phyloP scores from a whole-genome alignment of 2,329 filamentous ascomycete species.

The Clarireedia hainanense region DNA sequence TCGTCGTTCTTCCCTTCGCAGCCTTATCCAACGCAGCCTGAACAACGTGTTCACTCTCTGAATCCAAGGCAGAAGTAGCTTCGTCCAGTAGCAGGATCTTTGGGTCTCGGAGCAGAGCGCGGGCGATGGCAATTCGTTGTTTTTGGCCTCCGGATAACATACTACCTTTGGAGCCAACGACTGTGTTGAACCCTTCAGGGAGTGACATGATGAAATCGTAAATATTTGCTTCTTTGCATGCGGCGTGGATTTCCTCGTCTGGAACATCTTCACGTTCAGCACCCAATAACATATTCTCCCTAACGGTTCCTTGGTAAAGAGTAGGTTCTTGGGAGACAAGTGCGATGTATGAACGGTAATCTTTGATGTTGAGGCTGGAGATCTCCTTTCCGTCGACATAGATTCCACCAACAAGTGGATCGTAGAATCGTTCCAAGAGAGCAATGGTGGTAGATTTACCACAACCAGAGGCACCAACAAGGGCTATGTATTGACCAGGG shows the following conservation, averaged over 20 bases:
- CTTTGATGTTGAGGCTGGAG: constrained; percentile 70
- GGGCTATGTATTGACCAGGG: constrained; percentile 75
- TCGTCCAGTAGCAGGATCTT: constrained; percentile 80
- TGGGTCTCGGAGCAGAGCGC: constrained; percentile 83
- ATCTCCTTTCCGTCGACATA: constrained; percentile 81
- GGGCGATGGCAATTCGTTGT: constrained; percentile 83
- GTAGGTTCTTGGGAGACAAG: constrained; percentile 94
- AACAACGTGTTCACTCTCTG: constrained; percentile 70
- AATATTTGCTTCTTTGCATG: constrained; percentile 85
- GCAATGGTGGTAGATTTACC: constrained; percentile 93
- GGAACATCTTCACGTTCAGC: constrained; percentile 56
- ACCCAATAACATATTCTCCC: constrained; percentile 82
- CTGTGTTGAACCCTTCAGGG: constrained; percentile 60
- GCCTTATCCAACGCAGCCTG: constrained; percentile 76
- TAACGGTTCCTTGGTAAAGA: constrained; percentile 85
- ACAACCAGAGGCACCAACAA: constrained; percentile 90
- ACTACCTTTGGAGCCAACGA: constrained; percentile 80
- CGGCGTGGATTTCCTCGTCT: constrained; percentile 66
- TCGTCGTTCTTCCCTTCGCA: constrained; percentile 78
- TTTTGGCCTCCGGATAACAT: constrained; percentile 89
- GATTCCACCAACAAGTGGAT: constrained; percentile 72
- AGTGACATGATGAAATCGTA: constrained; percentile 65
- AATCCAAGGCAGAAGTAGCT: constrained; percentile 70
- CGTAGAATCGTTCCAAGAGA: constrained; percentile 89
- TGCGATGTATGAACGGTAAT: constrained; percentile 76